Conservation (phyloP, 2,329 filamentous ascomycete species). For the Ceratocystis albifundus region DNA sequence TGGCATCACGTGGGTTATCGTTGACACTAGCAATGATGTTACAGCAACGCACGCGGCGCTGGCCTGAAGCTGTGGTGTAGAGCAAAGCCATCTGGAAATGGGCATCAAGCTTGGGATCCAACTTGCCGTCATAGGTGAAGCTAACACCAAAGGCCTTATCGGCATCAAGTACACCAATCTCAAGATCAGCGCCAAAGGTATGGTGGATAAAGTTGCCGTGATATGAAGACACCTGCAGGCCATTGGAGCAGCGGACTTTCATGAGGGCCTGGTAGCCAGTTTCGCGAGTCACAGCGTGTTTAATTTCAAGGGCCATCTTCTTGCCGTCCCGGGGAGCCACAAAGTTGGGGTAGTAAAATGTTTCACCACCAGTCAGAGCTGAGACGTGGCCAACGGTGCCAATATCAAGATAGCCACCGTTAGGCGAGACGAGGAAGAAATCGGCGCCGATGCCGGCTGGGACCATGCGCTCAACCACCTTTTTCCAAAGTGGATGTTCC, state of each 20-base stretch:
- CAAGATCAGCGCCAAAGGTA: constrained; percentile 85
- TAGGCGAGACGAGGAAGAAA: constrained; percentile 86
- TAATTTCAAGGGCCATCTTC: constrained; percentile 74
- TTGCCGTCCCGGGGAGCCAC: constrained; percentile 72
- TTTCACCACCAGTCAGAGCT: constrained; percentile 83
- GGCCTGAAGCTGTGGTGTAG: constrained; percentile 82
- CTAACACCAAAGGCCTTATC: constrained; percentile 88
- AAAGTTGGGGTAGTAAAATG: constrained; percentile 96
- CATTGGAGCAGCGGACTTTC: constrained; percentile 97
- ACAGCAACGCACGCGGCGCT: constrained; percentile 81
- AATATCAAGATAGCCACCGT: constrained; percentile 83
- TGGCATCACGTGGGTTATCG: constrained; percentile 67
- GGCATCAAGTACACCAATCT: constrained; percentile 82
- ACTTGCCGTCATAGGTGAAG: constrained; percentile 91
- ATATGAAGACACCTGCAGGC: constrained; percentile 84
- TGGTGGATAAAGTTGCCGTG: constrained; percentile 95
- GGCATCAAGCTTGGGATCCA: constrained; percentile 91
- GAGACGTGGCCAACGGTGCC: constrained; percentile 84
- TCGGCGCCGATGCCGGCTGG: constrained; percentile 78
- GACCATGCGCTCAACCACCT: constrained; percentile 76
- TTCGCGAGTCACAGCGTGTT: constrained; percentile 74
- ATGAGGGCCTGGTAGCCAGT: constrained; percentile 93
- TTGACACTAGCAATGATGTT: constrained; percentile 90
- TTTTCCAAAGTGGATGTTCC: constrained; percentile 79
- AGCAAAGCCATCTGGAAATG: constrained; percentile 94